Evolutionary conservation across 805 yeast genomes (phyloP).

Genomic region (Starmera caribaea): DNA sequence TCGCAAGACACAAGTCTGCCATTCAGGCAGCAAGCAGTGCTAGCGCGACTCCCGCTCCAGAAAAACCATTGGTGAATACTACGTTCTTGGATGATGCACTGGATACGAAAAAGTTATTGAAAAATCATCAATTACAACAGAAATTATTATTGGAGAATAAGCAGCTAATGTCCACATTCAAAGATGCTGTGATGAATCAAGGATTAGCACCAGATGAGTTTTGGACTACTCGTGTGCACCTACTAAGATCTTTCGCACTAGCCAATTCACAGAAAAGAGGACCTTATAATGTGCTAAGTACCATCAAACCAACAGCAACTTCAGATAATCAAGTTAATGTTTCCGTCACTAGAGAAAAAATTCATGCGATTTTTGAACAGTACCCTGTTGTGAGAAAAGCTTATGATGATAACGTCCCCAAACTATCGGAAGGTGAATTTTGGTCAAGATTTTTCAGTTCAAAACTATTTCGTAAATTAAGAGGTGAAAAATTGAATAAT

Average conservation of each 20-base stretch:
- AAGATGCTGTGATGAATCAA: conserved; percentile 76
- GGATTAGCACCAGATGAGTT: conserved; percentile 75
- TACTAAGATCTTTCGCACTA: conserved; percentile 78
- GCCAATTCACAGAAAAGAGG: conserved; percentile 80
- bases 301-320: conserved; percentile 89
- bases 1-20: conserved; percentile 46
- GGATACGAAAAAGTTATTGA: conserved; percentile 48
- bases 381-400: conserved; percentile 89
- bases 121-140: conserved; percentile 73
- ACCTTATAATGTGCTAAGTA: conserved; percentile 86
- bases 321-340: conserved; percentile 91
- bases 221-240: conserved; percentile 76
- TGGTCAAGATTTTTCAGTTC: conserved; percentile 96
- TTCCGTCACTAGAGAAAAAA: conserved; percentile 82
- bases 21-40: conserved; percentile 15
- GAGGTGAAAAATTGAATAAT: conserved; percentile 77
- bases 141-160: conserved; percentile 62
- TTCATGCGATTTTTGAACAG: conserved; percentile 81
- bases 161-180: conserved; percentile 61
- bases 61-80: conserved; percentile 24
- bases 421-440: conserved; percentile 80
- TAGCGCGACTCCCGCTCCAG: conserved; percentile 11
- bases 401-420: conserved; percentile 85
- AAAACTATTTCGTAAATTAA: conserved; percentile 70
- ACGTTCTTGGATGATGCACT: conserved; percentile 34